Evolutionary conservation across 2,329 filamentous ascomycete genomes (phyloP), one percentile per base, ranked within the genome.

Genomic region (Thyridium curvatum): DNA sequence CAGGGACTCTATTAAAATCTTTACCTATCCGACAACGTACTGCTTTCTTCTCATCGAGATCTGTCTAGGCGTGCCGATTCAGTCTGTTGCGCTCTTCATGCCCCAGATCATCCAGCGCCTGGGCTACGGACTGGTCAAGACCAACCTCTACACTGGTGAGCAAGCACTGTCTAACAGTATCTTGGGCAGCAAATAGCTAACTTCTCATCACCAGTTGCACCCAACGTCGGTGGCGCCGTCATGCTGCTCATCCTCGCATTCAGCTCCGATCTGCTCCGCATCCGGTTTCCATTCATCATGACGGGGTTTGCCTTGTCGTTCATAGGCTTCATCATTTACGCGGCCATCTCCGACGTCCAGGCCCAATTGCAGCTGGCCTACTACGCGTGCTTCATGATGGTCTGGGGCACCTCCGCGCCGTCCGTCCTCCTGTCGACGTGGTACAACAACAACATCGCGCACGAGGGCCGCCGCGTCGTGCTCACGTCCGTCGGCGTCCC

Each of bases 401-500:
- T 79, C 8, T 87, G 83, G 79, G 85, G 85, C 13, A 87, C 83
- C 0, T 82, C 79, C 1, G 84, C 84, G 0, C 84, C 86, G 0
- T 84, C 78, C 0, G 84, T 89, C 8, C 66, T 90, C 12, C 66
- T 82, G 64, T 68, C 77, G 41, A 18, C 66, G 55, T 40, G 50
- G 81, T 89, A 88, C 62, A 90, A 86, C 63, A 90, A 90, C 66
- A 91, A 91, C 55, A 75, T 88, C 40, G 84, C 84, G 1, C 75
- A 90, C 51, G 86, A 90, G 59, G 81, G 82, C 41, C 76, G 79
- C 30, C 79, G 85, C 34, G 71, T 87, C 6, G 69, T 81, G 1
- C 65, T 88, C 12, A 89, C 84, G 0, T 81, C 77, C 18, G 72
- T 89, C 14, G 82, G 80, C 17, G 84, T 90, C 1, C 84, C 85